Evolutionary conservation across 768 basidiomycete genomes (phyloP).

Genomic region (Pseudohyphozyma bogoriensis): DNA sequence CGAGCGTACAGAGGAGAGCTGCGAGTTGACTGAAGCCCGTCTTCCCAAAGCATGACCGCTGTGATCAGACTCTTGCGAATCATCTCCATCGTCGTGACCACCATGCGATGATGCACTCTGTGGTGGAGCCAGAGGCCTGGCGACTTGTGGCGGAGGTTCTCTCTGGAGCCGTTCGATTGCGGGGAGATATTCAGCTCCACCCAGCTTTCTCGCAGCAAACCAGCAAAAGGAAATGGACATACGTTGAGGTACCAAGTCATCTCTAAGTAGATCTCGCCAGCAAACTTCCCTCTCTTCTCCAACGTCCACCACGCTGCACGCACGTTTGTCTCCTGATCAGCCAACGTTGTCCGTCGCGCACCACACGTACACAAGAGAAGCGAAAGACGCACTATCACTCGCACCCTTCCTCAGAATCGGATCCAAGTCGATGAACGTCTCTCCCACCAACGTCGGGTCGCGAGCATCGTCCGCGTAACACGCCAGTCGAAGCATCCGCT

Average conservation of each 20-base stretch:
- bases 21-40: no score
- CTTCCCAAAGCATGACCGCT: no score
- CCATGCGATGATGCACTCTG: no score
- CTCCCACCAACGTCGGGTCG: constrained; percentile 70
- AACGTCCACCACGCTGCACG: constrained; percentile 83
- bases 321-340: constrained; percentile 28
- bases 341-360: constrained; percentile 34
- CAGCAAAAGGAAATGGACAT: background rate
- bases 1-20: no score
- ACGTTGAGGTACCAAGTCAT: constrained; percentile 71
- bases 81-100: no score
- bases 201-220: background rate
- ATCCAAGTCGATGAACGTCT: constrained; percentile 61
- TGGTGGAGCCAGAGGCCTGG: no score
- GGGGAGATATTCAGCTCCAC: no score
- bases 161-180: no score
- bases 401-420: constrained; percentile 75
- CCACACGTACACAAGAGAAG: background rate
- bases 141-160: no score
- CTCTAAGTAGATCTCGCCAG: constrained; percentile 82
- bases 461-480: constrained; percentile 72
- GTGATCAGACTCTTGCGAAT: no score
- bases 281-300: constrained; percentile 62
- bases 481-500: constrained; percentile 54
- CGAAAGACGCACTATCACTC: constrained; percentile 63